These are phyloP conservation scores for Psilocybe azurescens DNA, from an alignment of 768 basidiomycete species.

Conservation along the genomic window DNA sequence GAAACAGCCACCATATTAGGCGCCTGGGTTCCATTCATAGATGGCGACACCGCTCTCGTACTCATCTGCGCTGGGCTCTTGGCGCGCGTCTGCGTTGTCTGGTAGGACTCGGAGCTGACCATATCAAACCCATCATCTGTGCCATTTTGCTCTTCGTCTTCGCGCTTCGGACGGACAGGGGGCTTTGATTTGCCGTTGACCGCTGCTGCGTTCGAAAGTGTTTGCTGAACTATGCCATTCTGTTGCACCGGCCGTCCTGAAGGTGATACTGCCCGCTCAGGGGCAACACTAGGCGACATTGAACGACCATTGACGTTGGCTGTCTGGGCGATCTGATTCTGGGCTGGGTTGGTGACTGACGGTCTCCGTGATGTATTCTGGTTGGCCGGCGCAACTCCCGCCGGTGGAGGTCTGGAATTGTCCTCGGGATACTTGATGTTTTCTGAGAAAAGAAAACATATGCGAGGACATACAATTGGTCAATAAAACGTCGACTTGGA, in stretches of 20 bases:
- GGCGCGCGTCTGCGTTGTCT: slow-evolving; percentile 44
- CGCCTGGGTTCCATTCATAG: slow-evolving; percentile 38
- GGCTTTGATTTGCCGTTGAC: slow-evolving; percentile 54
- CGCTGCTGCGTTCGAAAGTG: slow-evolving; percentile 27
- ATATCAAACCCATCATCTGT: slow-evolving; percentile 53
- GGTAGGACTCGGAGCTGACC: slow-evolving; percentile 49
- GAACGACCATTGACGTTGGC: slow-evolving; percentile 51
- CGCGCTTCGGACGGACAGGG: slow-evolving; percentile 54
- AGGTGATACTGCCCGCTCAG: slow-evolving; percentile 73
- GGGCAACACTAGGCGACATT: slow-evolving; percentile 69
- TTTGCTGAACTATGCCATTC: slow-evolving; percentile 47
- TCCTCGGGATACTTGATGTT: slow-evolving; percentile 94
- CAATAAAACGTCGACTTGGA: slow-evolving; percentile 6
- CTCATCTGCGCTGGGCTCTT: slow-evolving; percentile 60
- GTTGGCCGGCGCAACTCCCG: slow-evolving; percentile 27
- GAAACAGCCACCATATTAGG: slow-evolving; percentile 61
- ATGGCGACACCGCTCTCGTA: slow-evolving; percentile 67
- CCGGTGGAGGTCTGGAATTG: slow-evolving; percentile 35
- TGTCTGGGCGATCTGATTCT: slow-evolving; percentile 23
- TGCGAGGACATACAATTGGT: not conserved
- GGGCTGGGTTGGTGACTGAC: slow-evolving; percentile 43
- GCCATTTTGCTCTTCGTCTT: slow-evolving; percentile 50
- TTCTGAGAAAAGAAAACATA: slow-evolving; percentile 45
- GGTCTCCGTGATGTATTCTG: slow-evolving; percentile 53
- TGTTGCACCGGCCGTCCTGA: slow-evolving; percentile 47